A percentile compares a stretch with the other conserved stretches of the same genome.
phyloP scores from a whole-genome alignment of 1,284 basidiomycete genomes.

The Trametes polyzona region DNA sequence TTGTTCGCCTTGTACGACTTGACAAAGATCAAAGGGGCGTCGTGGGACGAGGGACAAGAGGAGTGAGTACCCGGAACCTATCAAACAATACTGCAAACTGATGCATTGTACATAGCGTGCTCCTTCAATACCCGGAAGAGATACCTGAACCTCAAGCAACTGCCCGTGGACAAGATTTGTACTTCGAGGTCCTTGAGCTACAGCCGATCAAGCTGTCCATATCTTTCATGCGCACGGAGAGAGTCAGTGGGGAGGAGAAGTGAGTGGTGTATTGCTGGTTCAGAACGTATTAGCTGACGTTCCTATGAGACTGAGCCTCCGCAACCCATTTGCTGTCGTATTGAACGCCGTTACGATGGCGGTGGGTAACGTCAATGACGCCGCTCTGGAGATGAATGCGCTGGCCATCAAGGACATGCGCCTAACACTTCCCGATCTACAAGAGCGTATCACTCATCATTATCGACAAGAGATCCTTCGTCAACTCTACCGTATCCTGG shows the following conservation, averaged over 20 bases:
- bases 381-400: conserved; percentile 94
- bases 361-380: conserved; percentile 96
- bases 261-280: conserved; percentile 49
- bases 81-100: background rate
- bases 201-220: conserved; percentile 93
- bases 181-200: conserved; percentile 97
- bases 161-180: conserved; percentile 79
- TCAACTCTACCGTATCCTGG: conserved; percentile 95
- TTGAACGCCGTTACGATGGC: conserved; percentile 97
- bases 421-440: conserved; percentile 83
- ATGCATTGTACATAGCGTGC: conserved; percentile 59
- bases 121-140: conserved; percentile 77
- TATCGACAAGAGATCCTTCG: conserved; percentile 94
- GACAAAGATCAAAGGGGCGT: conserved; percentile 87
- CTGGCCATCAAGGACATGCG: conserved; percentile 96
- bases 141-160: conserved; percentile 80
- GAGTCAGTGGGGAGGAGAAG: conserved; percentile 93
- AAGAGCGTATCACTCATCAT: conserved; percentile 87
- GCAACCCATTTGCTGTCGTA: conserved; percentile 93
- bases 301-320: conserved; percentile 67
- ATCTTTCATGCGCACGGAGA: conserved; percentile 97
- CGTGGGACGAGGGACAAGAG: conserved; percentile 79
- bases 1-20: conserved; percentile 93
- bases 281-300: background rate
- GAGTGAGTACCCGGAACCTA: conserved; percentile 56